These are phyloP conservation scores for Henckelia pumila DNA, from an alignment of 257 asterid genomes.

Conservation along the genomic window DNA sequence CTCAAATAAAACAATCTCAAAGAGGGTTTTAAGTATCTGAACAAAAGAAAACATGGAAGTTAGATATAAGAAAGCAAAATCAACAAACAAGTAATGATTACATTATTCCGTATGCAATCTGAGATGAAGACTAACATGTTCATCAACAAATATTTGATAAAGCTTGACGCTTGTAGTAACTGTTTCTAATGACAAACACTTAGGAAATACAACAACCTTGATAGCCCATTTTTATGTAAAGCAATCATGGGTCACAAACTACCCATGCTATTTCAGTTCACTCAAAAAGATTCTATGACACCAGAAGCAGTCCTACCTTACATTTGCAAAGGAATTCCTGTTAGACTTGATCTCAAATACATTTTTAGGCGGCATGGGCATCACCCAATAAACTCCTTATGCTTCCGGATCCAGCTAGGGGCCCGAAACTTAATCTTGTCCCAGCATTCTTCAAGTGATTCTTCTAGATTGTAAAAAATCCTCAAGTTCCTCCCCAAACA, in stretches of 20 bases:
- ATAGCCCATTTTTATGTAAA: not conserved
- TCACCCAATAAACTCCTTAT: constrained; percentile 19
- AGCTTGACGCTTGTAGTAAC: constrained; percentile 12
- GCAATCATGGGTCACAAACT: not conserved
- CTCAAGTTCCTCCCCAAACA: too few relatives aligned
- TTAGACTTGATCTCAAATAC: too few relatives aligned
- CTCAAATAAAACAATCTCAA: constrained; percentile 93
- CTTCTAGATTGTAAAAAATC: too few relatives aligned
- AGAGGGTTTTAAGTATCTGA: constrained; percentile 83
- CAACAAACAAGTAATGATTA: constrained; percentile 18
- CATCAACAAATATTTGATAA: constrained; percentile 7
- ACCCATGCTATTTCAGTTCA: not conserved
- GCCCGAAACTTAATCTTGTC: too few relatives aligned
- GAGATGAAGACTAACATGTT: constrained; percentile 16
- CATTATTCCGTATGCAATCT: constrained; percentile 6
- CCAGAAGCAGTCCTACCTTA: not conserved
- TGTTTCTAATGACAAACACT: constrained; percentile 8
- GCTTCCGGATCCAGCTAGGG: too few relatives aligned
- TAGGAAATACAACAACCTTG: too few relatives aligned
- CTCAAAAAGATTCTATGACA: constrained; percentile 10
- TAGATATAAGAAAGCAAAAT: constrained; percentile 17
- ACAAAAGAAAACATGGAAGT: constrained; percentile 22
- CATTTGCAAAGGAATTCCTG: too few relatives aligned
- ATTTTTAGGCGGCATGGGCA: not conserved
- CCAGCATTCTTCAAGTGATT: too few relatives aligned